Base-by-base conservation (phyloP, 2,329 filamentous ascomycete species). In the Fusarium devonianum region DNA sequence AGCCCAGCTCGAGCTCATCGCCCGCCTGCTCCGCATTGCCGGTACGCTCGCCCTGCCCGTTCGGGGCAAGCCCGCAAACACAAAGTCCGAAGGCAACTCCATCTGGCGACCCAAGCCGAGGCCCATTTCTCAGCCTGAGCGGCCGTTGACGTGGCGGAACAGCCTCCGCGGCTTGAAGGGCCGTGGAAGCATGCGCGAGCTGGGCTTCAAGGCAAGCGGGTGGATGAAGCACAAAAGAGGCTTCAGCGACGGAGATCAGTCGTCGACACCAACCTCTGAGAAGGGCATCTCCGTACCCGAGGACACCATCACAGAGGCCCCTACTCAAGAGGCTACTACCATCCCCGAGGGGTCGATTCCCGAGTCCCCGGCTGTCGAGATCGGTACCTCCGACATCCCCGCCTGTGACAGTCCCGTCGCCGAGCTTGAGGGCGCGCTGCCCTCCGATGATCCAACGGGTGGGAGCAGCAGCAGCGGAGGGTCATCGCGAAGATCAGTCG, bases 1-100 rank as follows among this genome's bases (percentile, higher is more conserved):
- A 28, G 67, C 71, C 12, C 79, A 82, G 46, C 75, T 79, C 51
- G 77, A 78, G 49, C 67, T 78, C 9, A 58, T 78, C 25, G 48
- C 62, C 5, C 48, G 48, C 18, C 66, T 60, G n/a, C 65, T 70
- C 30, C 62, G 37, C 21, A 54, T 59, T 7, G 40, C 53, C 3
- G 65, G 46, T 5, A 51, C 51, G 4, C 34, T 60, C 8, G 28
- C 36, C 25, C 58, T 49, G 17, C 63, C 44, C 11, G 47, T 32
- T 2, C 58, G 56, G 8, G 58, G 43, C n/a, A 61, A 60, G 43
- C 26, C 44, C 6, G 17, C 10, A 7, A 46, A 17, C 19, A 29
- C 51, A 6, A 50, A 51, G 9, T 26, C 44, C 23, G 11, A n/a
- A 11, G 10, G 16, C 41, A 22, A 6, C 47, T 7, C 22, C 36